Percentiles rank a stretch among this genome's conserved stretches.
These are phyloP conservation scores for Taphrina pruni DNA, from an alignment of 1,139 yeast species.

Conservation along the genomic window DNA sequence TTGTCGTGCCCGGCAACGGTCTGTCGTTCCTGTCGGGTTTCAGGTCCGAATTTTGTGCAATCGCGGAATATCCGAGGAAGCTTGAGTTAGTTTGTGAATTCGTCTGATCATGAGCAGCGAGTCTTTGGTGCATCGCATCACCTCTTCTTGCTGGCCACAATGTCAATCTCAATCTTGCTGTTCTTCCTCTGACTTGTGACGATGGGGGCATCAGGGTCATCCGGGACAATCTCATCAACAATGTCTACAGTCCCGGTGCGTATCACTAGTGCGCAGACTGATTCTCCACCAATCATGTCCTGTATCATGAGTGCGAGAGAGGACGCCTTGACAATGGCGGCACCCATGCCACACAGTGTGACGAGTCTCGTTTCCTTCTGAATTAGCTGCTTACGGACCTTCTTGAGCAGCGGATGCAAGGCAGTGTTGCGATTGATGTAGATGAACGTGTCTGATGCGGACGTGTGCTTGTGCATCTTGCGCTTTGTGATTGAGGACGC, in stretches of 20 bases:
- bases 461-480: conserved; percentile 9
- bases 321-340: conserved; percentile 27
- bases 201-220: conserved; percentile 17
- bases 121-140: neutral
- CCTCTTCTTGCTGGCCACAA: neutral
- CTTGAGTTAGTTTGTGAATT: too few relatives aligned
- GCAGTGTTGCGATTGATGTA: conserved; percentile 23
- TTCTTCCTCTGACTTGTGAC: conserved; percentile 22
- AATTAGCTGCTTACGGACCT: conserved; percentile 26
- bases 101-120: too few relatives aligned
- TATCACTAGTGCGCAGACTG: conserved; percentile 4
- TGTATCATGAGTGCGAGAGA: conserved; percentile 30
- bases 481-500: conserved; percentile 14
- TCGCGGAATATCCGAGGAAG: too few relatives aligned
- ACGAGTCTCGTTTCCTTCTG: conserved; percentile 9
- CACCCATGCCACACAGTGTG: conserved; percentile 38
- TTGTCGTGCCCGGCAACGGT: conserved; percentile 1
- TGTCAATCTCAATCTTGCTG: conserved; percentile 40
- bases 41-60: too few relatives aligned
- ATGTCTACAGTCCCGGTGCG: conserved; percentile 36
- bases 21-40: neutral
- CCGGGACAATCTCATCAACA: conserved; percentile 40
- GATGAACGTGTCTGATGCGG: conserved; percentile 23
- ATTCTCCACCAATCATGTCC: conserved; percentile 30
- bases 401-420: conserved; percentile 26